A percentile compares a stretch with the other conserved stretches of the same genome.
phyloP scores from a whole-genome alignment of 2,329 filamentous ascomycete species.

The Colletotrichum shisoi region DNA sequence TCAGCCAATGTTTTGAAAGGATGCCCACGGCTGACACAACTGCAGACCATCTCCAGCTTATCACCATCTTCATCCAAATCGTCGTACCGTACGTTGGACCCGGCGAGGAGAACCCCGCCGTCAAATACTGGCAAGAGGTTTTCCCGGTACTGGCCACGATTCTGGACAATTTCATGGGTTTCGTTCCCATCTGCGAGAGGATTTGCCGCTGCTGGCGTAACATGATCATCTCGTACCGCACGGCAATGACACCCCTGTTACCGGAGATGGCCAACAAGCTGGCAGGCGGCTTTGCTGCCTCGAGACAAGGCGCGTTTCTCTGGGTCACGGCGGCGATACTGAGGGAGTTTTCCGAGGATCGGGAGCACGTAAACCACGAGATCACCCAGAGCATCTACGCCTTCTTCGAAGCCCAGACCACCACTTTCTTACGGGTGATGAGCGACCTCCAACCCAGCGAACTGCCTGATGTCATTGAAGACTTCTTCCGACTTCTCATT shows the following conservation, averaged over 20 bases:
- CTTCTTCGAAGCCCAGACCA: constrained; percentile 94
- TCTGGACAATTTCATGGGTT: constrained; percentile 84
- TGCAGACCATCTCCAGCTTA: constrained; percentile 84
- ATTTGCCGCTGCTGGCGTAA: constrained; percentile 95
- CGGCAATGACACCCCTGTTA: constrained; percentile 83
- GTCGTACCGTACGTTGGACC: constrained; percentile 77
- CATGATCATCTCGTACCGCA: constrained; percentile 96
- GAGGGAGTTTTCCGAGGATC: constrained; percentile 91
- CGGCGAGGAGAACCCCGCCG: constrained; percentile 82
- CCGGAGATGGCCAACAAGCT: constrained; percentile 88
- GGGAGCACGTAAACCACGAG: constrained; percentile 81
- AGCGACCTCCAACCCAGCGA: constrained; percentile 80
- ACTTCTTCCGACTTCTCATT: constrained; percentile 92
- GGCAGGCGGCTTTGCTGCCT: constrained; percentile 81
- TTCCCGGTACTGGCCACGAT: constrained; percentile 88
- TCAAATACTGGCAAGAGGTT: constrained; percentile 95
- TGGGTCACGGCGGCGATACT: constrained; percentile 97
- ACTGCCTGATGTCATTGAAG: constrained; percentile 85
- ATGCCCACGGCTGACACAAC: constrained; percentile 39
- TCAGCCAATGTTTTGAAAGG: neutral
- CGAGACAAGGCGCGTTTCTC: constrained; percentile 94
- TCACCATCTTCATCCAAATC: constrained; percentile 86
- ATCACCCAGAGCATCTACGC: constrained; percentile 88
- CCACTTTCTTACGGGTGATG: constrained; percentile 86
- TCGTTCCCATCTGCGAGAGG: constrained; percentile 88